Percentiles rank a stretch among this genome's conserved stretches.
phyloP scores from a whole-genome alignment of 208 protist genomes.

The Trypanosomatidae sp. region DNA sequence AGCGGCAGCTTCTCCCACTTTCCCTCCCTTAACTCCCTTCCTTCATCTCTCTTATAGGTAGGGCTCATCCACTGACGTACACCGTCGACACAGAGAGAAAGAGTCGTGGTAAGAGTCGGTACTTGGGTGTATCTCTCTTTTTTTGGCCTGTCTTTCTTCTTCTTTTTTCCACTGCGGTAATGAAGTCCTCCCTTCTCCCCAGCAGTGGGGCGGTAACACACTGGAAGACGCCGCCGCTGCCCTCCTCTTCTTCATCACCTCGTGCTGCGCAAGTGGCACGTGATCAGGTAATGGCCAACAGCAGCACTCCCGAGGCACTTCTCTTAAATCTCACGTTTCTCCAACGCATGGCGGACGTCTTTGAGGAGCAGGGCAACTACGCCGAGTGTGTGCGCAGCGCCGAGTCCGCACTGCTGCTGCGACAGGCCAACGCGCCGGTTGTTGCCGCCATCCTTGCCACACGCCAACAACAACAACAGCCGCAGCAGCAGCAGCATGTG shows the following conservation, averaged over 20 bases:
- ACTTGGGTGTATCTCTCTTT: too few relatives aligned
- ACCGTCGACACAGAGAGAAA: too few relatives aligned
- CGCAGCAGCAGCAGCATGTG: too few relatives aligned
- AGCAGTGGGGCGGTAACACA: constrained; percentile 1
- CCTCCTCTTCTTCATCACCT: too few relatives aligned
- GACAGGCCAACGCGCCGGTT: constrained; percentile 28
- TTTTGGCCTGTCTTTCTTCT: too few relatives aligned
- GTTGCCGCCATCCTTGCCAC: constrained; percentile 20
- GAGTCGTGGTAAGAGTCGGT: too few relatives aligned
- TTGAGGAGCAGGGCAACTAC: constrained; percentile 74
- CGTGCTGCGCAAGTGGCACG: too few relatives aligned
- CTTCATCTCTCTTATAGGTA: too few relatives aligned
- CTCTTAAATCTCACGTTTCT: constrained; percentile 58
- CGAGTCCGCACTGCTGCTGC: constrained; percentile 74
- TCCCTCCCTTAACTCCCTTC: too few relatives aligned
- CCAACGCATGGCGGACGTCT: constrained; percentile 44
- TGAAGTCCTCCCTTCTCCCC: background rate
- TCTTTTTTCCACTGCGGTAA: too few relatives aligned
- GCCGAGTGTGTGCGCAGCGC: constrained; percentile 74
- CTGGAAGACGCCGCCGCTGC: constrained; percentile 3
- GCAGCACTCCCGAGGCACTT: constrained; percentile 9
- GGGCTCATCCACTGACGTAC: too few relatives aligned
- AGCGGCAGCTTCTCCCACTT: too few relatives aligned
- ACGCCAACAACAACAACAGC: background rate
- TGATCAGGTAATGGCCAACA: background rate